These are phyloP conservation scores for Boletus reticulatus DNA, from an alignment of 768 basidiomycete species.

Conservation along the genomic window DNA sequence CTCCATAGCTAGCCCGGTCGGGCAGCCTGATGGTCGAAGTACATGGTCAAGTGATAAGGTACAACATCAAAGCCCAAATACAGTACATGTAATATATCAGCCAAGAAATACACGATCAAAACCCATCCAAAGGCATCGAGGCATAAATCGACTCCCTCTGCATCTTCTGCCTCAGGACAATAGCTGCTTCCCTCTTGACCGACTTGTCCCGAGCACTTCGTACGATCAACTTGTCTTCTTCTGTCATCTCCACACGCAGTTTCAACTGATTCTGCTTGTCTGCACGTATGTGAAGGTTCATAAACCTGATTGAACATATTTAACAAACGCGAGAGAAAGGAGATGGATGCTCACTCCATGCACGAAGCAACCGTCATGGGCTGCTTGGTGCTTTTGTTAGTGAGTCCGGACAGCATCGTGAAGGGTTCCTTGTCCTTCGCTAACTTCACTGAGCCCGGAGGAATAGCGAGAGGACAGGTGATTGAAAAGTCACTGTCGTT, in stretches of 20 bases:
- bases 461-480: constrained; percentile 5
- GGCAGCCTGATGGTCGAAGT: too few species aligned
- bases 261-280: constrained; percentile 17
- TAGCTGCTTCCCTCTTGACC: background rate
- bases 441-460: background rate
- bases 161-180: constrained; percentile 14
- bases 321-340: background rate
- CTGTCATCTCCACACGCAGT: constrained; percentile 15
- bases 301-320: background rate
- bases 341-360: background rate
- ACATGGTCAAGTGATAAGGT: too few species aligned
- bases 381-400: background rate
- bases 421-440: constrained; percentile 10
- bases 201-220: background rate
- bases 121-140: background rate
- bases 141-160: constrained; percentile 11
- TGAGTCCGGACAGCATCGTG: constrained; percentile 5
- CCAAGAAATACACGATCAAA: background rate
- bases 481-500: constrained; percentile 15
- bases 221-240: constrained; percentile 14
- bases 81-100: too few species aligned
- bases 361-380: constrained; percentile 12
- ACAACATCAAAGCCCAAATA: background rate
- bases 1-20: too few species aligned
- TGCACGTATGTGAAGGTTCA: constrained; percentile 14